A percentile compares a stretch with the other conserved stretches of the same genome.
Evolutionary conservation across 768 basidiomycete genomes (phyloP).

Genomic region (Leccinum barrowsii): DNA sequence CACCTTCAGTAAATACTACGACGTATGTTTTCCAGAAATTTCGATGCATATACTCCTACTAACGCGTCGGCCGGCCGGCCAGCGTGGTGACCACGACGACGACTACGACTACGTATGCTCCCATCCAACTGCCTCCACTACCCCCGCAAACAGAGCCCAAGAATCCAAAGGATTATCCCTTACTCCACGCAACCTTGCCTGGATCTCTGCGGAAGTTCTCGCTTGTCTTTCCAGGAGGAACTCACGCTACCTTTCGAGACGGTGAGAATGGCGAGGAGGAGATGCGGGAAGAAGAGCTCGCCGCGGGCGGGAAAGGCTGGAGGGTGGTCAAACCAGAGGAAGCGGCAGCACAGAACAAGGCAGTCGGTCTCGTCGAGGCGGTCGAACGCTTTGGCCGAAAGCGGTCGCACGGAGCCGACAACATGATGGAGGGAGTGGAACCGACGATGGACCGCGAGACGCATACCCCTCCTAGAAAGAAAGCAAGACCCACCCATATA

Average conservation of each 20-base stretch:
- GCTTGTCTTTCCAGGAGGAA: conserved; percentile 76
- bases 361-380: conserved; percentile 71
- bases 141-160: conserved; percentile 69
- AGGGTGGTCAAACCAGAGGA: conserved; percentile 70
- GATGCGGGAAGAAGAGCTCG: conserved; percentile 69
- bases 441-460: conserved; percentile 44
- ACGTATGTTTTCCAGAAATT: conserved; percentile 48
- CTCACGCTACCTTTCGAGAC: conserved; percentile 76
- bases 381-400: conserved; percentile 75
- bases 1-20: conserved; percentile 82
- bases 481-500: conserved; percentile 58
- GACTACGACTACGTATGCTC: conserved; percentile 85
- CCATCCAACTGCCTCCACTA: conserved; percentile 75
- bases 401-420: conserved; percentile 50
- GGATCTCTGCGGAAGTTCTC: conserved; percentile 70
- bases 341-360: conserved; percentile 41
- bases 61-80: conserved; percentile 23
- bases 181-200: conserved; percentile 74
- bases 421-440: conserved; percentile 75
- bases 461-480: conserved; percentile 67
- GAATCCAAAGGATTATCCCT: conserved; percentile 76
- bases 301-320: conserved; percentile 69
- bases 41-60: conserved; percentile 8
- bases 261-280: conserved; percentile 60
- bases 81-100: conserved; percentile 92